These are phyloP conservation scores for Haematococcus lacustris DNA, from an alignment of 139 green algal genomes.

Conservation along the genomic window DNA sequence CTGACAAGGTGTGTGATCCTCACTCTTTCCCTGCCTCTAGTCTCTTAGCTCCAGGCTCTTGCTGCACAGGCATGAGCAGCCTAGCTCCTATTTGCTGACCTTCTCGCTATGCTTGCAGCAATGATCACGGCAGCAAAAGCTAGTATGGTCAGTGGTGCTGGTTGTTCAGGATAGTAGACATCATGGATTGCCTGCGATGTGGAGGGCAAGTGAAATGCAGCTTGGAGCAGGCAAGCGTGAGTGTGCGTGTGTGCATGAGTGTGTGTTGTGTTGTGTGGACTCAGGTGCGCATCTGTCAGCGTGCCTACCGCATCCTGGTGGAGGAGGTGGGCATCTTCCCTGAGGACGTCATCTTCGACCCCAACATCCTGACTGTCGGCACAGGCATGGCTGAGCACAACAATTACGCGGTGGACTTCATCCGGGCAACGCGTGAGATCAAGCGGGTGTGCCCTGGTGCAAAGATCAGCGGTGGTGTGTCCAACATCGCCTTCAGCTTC, in stretches of 20 bases:
- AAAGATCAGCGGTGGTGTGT: constrained; percentile 95
- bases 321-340: constrained; percentile 91
- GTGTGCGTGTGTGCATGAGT: too few species aligned
- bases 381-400: constrained; percentile 96
- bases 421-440: constrained; percentile 85
- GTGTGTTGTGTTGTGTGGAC: not conserved
- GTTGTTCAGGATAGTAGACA: too few species aligned
- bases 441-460: constrained; percentile 88
- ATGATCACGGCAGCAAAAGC: too few species aligned
- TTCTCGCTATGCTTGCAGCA: too few species aligned
- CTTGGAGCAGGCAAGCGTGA: too few species aligned
- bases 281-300: constrained; percentile 87
- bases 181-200: too few species aligned
- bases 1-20: constrained; percentile 82
- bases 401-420: constrained; percentile 99
- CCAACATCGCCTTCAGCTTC: constrained; percentile 98
- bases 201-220: too few species aligned
- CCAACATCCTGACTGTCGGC: constrained; percentile 97
- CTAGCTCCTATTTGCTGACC: too few species aligned
- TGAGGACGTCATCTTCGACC: constrained; percentile 98
- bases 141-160: too few species aligned
- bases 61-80: too few species aligned
- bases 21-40: too few species aligned
- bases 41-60: too few species aligned
- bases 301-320: constrained; percentile 92